Percentiles rank a stretch among this genome's conserved stretches.
Conservation (phyloP, 345 rosid genomes). For the Litchi chinensis region DNA sequence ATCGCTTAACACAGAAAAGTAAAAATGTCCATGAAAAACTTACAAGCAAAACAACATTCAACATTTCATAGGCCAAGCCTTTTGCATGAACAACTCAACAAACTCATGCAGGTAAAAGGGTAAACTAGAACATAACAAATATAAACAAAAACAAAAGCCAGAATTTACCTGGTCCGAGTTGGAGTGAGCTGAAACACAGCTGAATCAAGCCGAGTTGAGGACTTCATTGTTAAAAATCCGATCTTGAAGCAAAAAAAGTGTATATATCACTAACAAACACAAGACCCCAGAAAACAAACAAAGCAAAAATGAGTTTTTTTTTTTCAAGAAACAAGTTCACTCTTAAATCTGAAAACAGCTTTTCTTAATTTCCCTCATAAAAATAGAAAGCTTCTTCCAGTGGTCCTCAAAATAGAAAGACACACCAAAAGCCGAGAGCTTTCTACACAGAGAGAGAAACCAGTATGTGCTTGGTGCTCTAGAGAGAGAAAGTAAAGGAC, state of each 20-base stretch:
- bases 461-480: not conserved
- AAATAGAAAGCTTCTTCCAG: constrained; percentile 8
- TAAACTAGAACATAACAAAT: not conserved
- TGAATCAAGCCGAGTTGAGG: constrained; percentile 82
- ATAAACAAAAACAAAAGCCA: not conserved
- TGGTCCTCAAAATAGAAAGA: not conserved
- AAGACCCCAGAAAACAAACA: not conserved
- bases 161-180: constrained; percentile 85
- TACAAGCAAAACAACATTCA: not conserved
- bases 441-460: not conserved
- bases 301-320: not conserved
- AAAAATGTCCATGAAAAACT: not conserved
- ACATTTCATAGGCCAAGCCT: not conserved
- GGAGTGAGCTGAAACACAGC: constrained; percentile 97
- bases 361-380: not conserved
- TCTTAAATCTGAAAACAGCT: constrained; percentile 17
- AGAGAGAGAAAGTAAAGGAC: not conserved
- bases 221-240: constrained; percentile 56
- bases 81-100: not conserved
- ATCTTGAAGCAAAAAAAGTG: constrained; percentile 26
- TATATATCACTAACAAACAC: not conserved
- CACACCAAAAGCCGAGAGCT: constrained; percentile 12
- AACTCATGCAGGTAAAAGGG: not conserved
- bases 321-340: not conserved
- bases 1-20: constrained; percentile 8